Percentiles rank a stretch among this genome's conserved stretches.
These are phyloP conservation scores for Ogataea pignaliae DNA, from an alignment of 805 yeast genomes.

Conservation along the genomic window DNA sequence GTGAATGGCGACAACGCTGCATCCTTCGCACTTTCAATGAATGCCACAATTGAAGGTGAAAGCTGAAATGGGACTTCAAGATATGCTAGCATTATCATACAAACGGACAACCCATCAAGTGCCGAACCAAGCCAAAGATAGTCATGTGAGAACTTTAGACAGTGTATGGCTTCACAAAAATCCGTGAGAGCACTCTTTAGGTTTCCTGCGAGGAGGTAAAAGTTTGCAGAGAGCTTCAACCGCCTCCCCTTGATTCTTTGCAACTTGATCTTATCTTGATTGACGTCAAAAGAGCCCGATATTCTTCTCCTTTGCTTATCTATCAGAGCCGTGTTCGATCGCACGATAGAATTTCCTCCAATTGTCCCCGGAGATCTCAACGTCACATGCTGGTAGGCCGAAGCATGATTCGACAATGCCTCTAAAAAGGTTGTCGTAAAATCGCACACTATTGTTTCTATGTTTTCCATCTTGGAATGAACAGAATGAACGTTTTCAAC, in stretches of 20 bases:
- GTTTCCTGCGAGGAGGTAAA: slow-evolving; percentile 78
- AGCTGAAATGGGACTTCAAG: slow-evolving; percentile 49
- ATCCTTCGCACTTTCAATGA: slow-evolving; percentile 25
- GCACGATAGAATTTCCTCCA: slow-evolving; percentile 4
- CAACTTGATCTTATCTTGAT: slow-evolving; percentile 31
- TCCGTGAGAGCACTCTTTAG: slow-evolving; percentile 63
- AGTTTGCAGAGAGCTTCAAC: slow-evolving; percentile 67
- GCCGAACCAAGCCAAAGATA: slow-evolving; percentile 86
- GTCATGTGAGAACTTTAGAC: slow-evolving; percentile 62
- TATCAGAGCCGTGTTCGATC: slow-evolving; percentile 5
- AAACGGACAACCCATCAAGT: slow-evolving; percentile 73
- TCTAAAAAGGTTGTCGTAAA: slow-evolving; percentile 59
- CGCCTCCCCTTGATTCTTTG: slow-evolving; percentile 66
- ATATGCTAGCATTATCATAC: slow-evolving; percentile 55
- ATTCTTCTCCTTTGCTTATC: slow-evolving; percentile 25
- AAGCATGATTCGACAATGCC: slow-evolving; percentile 63
- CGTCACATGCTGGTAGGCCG: slow-evolving; percentile 74
- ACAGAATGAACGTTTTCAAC: slow-evolving; percentile 14
- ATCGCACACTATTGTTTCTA: slow-evolving; percentile 71
- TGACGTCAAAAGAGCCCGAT: slow-evolving; percentile 28
- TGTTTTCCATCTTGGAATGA: slow-evolving; percentile 17
- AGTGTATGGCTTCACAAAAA: slow-evolving; percentile 66
- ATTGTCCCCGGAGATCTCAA: slow-evolving; percentile 72
- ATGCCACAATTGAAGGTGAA: slow-evolving; percentile 30
- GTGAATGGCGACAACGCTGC: slow-evolving; percentile 14